Evolutionary conservation across 108 stramenopile species (phyloP).

Genomic region (Skeletonema tropicum): DNA sequence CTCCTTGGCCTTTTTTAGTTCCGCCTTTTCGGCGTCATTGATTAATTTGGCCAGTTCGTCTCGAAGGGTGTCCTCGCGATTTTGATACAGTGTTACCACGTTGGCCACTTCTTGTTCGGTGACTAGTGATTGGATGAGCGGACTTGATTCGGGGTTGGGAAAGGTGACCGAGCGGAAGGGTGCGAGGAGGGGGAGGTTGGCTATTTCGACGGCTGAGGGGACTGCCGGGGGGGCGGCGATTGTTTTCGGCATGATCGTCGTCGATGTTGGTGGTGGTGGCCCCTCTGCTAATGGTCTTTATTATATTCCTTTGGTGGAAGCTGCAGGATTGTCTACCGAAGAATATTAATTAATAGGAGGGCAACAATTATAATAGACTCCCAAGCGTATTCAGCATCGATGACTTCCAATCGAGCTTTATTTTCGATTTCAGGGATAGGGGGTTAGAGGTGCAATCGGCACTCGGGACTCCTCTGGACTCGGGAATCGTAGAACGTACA

Average conservation of each 20-base stretch:
- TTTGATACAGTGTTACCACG: background rate
- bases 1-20: background rate
- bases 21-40: background rate
- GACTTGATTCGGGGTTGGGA: background rate
- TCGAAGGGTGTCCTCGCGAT: background rate
- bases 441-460: too few relatives aligned
- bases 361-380: too few relatives aligned
- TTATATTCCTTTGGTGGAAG: too few relatives aligned
- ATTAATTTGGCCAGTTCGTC: background rate
- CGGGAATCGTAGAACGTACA: too few relatives aligned
- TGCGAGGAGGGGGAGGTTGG: background rate
- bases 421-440: too few relatives aligned
- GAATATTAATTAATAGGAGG: too few relatives aligned
- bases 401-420: too few relatives aligned
- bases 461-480: too few relatives aligned
- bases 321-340: too few relatives aligned
- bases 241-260: background rate
- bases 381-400: too few relatives aligned
- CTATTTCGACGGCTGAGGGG: background rate
- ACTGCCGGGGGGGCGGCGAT: background rate
- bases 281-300: too few relatives aligned
- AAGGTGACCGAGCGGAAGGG: conserved; percentile 2
- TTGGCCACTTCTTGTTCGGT: background rate
- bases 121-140: background rate
- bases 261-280: too few relatives aligned